Conservation (phyloP, 2,329 filamentous ascomycete genomes). For the Exophiala oligosperma region DNA sequence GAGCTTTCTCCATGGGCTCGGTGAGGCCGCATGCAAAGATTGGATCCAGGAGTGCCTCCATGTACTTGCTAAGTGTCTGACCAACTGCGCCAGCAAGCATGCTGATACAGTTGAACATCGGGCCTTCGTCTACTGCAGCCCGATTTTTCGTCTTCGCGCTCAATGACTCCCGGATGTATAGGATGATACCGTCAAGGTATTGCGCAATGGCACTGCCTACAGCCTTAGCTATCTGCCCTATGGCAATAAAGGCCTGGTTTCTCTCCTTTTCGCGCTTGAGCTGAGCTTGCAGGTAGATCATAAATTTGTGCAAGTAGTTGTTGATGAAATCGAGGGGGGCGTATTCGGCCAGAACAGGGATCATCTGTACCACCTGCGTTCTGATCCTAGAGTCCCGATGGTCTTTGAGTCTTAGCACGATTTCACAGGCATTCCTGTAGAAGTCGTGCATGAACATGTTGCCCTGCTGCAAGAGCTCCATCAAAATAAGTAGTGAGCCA, state of each 20-base stretch:
- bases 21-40: slow-evolving; percentile 97
- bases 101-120: slow-evolving; percentile 97
- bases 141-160: slow-evolving; percentile 49
- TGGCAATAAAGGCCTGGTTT: slow-evolving; percentile 91
- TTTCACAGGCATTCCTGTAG: slow-evolving; percentile 89
- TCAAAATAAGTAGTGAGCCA: slow-evolving; percentile 88
- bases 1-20: slow-evolving; percentile 86
- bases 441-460: slow-evolving; percentile 99
- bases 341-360: slow-evolving; percentile 90
- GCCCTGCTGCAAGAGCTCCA: slow-evolving; percentile 88
- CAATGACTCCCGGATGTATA: slow-evolving; percentile 81
- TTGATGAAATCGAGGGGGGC: slow-evolving; percentile 86
- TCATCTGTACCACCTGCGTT: slow-evolving; percentile 84
- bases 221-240: slow-evolving; percentile 93
- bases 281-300: slow-evolving; percentile 92
- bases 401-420: slow-evolving; percentile 88
- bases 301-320: slow-evolving; percentile 89
- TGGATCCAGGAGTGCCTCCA: slow-evolving; percentile 90
- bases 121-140: slow-evolving; percentile 60
- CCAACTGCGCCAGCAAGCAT: slow-evolving; percentile 93
- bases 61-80: slow-evolving; percentile 96
- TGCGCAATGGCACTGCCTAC: slow-evolving; percentile 93
- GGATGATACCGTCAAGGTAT: slow-evolving; percentile 90
- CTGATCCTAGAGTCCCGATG: slow-evolving; percentile 85
- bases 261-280: slow-evolving; percentile 93